Evolutionary conservation across 2,329 filamentous ascomycete genomes (phyloP).

Genomic region (Penicillium occitanis): DNA sequence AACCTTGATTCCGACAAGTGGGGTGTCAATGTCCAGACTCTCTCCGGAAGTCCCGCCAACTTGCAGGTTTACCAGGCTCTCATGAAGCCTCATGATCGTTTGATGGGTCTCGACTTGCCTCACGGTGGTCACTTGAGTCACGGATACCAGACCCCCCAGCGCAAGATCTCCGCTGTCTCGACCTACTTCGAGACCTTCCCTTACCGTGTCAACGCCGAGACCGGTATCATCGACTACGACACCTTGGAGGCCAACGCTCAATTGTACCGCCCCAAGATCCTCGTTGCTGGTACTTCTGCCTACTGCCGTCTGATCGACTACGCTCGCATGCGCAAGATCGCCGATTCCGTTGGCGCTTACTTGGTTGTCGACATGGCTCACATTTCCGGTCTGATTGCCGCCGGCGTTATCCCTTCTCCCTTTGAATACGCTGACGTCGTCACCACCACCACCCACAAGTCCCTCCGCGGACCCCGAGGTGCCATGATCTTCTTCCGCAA

Average conservation of each 20-base stretch:
- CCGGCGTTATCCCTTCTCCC: slow-evolving; percentile 84
- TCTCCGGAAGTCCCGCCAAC: slow-evolving; percentile 92
- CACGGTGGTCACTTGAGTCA: slow-evolving; percentile 96
- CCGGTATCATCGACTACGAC: slow-evolving; percentile 92
- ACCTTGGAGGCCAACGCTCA: slow-evolving; percentile 82
- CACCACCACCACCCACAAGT: slow-evolving; percentile 98
- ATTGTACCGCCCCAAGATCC: slow-evolving; percentile 91
- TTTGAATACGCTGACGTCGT: slow-evolving; percentile 91
- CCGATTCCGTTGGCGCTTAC: slow-evolving; percentile 88
- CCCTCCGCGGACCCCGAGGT: slow-evolving; percentile 86
- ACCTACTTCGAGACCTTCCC: slow-evolving; percentile 99
- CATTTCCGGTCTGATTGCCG: slow-evolving; percentile 90
- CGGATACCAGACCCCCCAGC: slow-evolving; percentile 92
- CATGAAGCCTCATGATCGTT: slow-evolving; percentile 85
- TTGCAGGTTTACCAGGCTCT: slow-evolving; percentile 97
- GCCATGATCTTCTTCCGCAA: slow-evolving; percentile 99
- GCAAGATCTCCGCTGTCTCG: slow-evolving; percentile 95
- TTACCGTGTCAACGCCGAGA: slow-evolving; percentile 86
- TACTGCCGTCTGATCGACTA: slow-evolving; percentile 98
- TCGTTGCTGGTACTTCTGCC: slow-evolving; percentile 90
- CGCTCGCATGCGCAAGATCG: slow-evolving; percentile 83
- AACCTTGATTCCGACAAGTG: slow-evolving; percentile 82
- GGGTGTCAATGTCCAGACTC: slow-evolving; percentile 97
- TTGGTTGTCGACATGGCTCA: slow-evolving; percentile 96
- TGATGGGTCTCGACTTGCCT: slow-evolving; percentile 96